phyloP scores from a whole-genome alignment of 2,329 filamentous ascomycete species.

The Colletotrichum aenigma region DNA sequence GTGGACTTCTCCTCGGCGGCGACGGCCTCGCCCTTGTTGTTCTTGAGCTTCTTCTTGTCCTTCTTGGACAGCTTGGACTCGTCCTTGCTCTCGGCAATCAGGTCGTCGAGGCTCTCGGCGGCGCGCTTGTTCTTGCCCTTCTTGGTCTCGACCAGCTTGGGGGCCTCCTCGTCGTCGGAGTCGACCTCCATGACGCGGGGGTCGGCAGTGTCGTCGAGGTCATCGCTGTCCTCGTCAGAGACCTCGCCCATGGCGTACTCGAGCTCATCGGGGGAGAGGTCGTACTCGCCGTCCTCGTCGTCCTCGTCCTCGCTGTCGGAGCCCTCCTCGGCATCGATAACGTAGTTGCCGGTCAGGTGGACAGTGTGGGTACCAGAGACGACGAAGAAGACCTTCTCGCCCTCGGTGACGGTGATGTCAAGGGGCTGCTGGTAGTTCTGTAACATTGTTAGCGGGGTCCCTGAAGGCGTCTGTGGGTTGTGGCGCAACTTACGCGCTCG shows the following conservation, averaged over 20 bases:
- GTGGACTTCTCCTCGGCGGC: conserved; percentile 61
- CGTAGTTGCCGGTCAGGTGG: conserved; percentile 95
- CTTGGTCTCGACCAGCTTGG: conserved; percentile 59
- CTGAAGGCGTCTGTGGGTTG: not conserved
- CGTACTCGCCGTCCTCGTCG: conserved; percentile 76
- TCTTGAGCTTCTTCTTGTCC: conserved; percentile 97
- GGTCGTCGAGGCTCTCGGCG: conserved; percentile 79
- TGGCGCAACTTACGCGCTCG: conserved; percentile 70
- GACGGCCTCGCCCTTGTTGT: conserved; percentile 92
- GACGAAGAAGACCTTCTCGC: conserved; percentile 91
- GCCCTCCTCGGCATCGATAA: conserved; percentile 72
- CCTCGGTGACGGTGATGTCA: conserved; percentile 88
- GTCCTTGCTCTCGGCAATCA: conserved; percentile 77
- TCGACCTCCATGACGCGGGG: conserved; percentile 86
- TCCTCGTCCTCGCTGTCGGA: conserved; percentile 67
- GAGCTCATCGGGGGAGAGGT: conserved; percentile 81
- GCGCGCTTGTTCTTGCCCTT: conserved; percentile 94
- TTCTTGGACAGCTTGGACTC: conserved; percentile 90
- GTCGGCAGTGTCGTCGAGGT: conserved; percentile 78
- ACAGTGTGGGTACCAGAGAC: conserved; percentile 89
- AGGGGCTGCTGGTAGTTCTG: conserved; percentile 95
- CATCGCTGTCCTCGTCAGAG: conserved; percentile 75
- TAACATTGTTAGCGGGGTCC: not conserved
- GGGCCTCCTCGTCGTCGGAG: conserved; percentile 76
- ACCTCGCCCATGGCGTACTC: conserved; percentile 76